These are phyloP conservation scores for Ophiostoma himal-ulmi DNA, from an alignment of 2,329 filamentous ascomycete species.

Conservation along the genomic window DNA sequence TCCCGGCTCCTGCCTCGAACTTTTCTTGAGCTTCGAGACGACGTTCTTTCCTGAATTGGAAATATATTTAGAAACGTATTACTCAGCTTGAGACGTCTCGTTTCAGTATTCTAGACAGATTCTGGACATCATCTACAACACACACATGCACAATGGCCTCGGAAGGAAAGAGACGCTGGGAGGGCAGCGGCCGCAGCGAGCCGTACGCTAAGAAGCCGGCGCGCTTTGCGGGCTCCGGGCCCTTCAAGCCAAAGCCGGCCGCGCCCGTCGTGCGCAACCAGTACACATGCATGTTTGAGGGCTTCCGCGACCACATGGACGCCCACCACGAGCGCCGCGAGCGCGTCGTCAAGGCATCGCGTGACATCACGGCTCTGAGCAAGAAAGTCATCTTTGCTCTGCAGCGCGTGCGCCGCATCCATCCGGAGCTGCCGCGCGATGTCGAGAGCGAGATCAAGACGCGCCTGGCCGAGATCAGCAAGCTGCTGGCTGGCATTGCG, in stretches of 20 bases:
- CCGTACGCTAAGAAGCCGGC: constrained; percentile 32
- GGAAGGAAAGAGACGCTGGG: constrained; percentile 46
- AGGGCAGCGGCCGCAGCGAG: constrained; percentile 39
- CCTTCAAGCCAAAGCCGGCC: constrained; percentile 7
- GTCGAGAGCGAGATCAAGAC: constrained; percentile 65
- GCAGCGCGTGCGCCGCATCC: constrained; percentile 64
- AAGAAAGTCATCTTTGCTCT: constrained; percentile 94
- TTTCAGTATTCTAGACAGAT: background rate
- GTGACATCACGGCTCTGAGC: constrained; percentile 87
- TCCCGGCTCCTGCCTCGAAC: constrained; percentile 4
- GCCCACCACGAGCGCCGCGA: constrained; percentile 91
- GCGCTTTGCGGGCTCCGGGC: background rate
- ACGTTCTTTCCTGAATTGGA: constrained; percentile 1
- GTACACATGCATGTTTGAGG: constrained; percentile 73
- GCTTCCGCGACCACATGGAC: constrained; percentile 81
- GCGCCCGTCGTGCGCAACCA: constrained; percentile 37
- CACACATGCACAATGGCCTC: constrained; percentile 13
- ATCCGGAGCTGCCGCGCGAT: constrained; percentile 57
- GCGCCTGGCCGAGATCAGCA: constrained; percentile 64
- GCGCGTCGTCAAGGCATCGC: constrained; percentile 79
- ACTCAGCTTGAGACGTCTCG: background rate
- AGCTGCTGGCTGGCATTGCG: constrained; percentile 61
- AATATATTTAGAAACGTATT: background rate
- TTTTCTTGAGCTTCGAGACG: constrained; percentile 1
- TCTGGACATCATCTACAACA: background rate